Conservation (phyloP, 768 basidiomycete genomes). For the Coprinellus micaceus region DNA sequence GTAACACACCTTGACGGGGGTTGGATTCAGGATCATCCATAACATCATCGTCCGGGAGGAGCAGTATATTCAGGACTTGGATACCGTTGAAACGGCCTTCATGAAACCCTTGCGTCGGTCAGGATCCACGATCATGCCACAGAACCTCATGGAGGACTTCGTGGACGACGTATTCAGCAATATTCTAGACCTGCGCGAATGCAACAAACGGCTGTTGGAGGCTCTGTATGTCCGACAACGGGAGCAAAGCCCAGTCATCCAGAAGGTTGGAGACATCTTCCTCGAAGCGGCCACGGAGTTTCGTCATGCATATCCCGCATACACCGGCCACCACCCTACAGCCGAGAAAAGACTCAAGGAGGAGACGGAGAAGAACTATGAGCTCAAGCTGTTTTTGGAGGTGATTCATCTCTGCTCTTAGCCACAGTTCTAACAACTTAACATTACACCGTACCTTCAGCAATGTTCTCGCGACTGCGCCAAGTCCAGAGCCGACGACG, state of each 20-base stretch:
- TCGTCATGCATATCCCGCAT: constrained; percentile 76
- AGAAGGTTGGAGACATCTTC: constrained; percentile 85
- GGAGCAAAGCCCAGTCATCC: constrained; percentile 81
- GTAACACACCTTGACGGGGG: neutral
- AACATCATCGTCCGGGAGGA: constrained; percentile 89
- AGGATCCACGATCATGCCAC: too few species aligned
- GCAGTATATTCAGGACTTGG: constrained; percentile 85
- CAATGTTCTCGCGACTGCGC: constrained; percentile 39
- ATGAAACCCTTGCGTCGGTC: constrained; percentile 45
- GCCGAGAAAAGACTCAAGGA: constrained; percentile 86
- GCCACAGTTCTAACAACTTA: neutral
- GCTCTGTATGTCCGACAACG: constrained; percentile 80
- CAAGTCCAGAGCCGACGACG: constrained; percentile 29
- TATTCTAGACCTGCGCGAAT: constrained; percentile 77
- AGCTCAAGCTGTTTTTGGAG: constrained; percentile 84
- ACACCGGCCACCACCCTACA: constrained; percentile 80
- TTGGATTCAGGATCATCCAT: constrained; percentile 60
- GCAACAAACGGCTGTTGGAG: constrained; percentile 77
- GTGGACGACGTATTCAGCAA: constrained; percentile 88
- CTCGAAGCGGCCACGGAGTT: constrained; percentile 86
- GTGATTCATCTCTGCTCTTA: constrained; percentile 31
- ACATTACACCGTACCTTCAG: constrained; percentile 18
- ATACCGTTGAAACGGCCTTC: constrained; percentile 71
- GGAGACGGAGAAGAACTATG: constrained; percentile 77
- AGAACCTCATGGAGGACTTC: constrained; percentile 68